Conservation (phyloP, 768 basidiomycete genomes). For the Tricholoma bakamatsutake region DNA sequence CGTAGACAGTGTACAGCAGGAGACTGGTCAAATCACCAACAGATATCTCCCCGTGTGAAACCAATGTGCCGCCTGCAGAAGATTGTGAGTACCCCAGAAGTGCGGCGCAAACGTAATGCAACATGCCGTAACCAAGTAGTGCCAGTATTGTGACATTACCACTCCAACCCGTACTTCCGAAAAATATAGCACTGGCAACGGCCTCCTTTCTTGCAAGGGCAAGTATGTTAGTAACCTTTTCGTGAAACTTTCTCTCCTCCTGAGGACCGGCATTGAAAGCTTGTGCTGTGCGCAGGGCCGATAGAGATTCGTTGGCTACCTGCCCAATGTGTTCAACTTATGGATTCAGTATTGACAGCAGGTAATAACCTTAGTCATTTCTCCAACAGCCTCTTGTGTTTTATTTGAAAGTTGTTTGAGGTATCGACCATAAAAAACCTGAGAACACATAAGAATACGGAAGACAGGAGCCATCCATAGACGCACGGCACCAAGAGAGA, state of each 20-base stretch:
- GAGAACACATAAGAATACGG: neutral
- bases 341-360: neutral
- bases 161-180: slow-evolving; percentile 86
- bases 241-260: slow-evolving; percentile 73
- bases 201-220: slow-evolving; percentile 81
- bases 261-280: slow-evolving; percentile 81
- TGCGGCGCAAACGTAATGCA: neutral
- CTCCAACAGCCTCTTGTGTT: slow-evolving; percentile 93
- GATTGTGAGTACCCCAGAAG: neutral
- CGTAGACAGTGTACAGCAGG: slow-evolving; percentile 87
- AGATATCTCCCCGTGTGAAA: slow-evolving; percentile 81
- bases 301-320: slow-evolving; percentile 87
- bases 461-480: neutral
- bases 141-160: slow-evolving; percentile 89
- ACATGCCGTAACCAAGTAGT: slow-evolving; percentile 83
- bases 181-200: slow-evolving; percentile 87
- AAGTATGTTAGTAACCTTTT: slow-evolving; percentile 61
- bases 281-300: slow-evolving; percentile 84
- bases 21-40: slow-evolving; percentile 90
- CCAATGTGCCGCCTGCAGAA: slow-evolving; percentile 76
- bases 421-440: slow-evolving; percentile 97
- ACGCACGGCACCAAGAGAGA: slow-evolving; percentile 77
- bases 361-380: slow-evolving; percentile 75
- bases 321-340: slow-evolving; percentile 18
- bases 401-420: slow-evolving; percentile 84